phyloP scores from a whole-genome alignment of 1,284 basidiomycete genomes.

The Ceratobasidium sp. region DNA sequence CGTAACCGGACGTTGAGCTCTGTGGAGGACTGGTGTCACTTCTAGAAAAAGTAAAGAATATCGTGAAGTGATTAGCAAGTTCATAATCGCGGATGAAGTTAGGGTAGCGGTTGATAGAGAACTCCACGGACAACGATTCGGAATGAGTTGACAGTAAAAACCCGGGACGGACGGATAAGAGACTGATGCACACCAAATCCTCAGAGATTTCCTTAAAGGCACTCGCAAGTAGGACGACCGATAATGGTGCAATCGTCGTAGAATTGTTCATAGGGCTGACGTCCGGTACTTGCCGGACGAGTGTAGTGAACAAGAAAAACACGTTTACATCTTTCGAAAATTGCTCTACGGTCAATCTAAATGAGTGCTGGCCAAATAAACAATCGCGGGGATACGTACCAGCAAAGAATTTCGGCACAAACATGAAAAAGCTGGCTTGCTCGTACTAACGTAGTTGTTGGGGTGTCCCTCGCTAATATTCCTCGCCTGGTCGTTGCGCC shows the following conservation, averaged over 20 bases:
- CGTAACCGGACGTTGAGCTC: slow-evolving; percentile 90
- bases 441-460: slow-evolving; percentile 92
- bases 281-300: slow-evolving; percentile 97
- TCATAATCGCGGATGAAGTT: background rate
- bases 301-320: slow-evolving; percentile 99
- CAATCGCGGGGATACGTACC: slow-evolving; percentile 66
- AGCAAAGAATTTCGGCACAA: slow-evolving; percentile 92
- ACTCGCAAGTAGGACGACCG: slow-evolving; percentile 91
- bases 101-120: background rate
- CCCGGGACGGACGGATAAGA: background rate
- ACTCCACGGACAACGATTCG: slow-evolving; percentile 4
- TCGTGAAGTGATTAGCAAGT: background rate
- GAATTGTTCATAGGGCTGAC: slow-evolving; percentile 97
- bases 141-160: slow-evolving; percentile 11
- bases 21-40: slow-evolving; percentile 95
- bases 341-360: slow-evolving; percentile 74
- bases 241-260: slow-evolving; percentile 95
- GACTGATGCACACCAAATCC: slow-evolving; percentile 73
- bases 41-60: slow-evolving; percentile 58
- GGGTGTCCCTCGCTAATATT: slow-evolving; percentile 76
- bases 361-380: background rate
- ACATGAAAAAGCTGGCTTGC: slow-evolving; percentile 92
- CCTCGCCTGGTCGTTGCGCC: slow-evolving; percentile 74
- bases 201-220: slow-evolving; percentile 98
- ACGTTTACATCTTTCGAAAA: slow-evolving; percentile 99